Percentiles rank a stretch among this genome's conserved stretches.
Conservation (phyloP, 352 stramenopile genomes). For the Phytophthora syringae region DNA sequence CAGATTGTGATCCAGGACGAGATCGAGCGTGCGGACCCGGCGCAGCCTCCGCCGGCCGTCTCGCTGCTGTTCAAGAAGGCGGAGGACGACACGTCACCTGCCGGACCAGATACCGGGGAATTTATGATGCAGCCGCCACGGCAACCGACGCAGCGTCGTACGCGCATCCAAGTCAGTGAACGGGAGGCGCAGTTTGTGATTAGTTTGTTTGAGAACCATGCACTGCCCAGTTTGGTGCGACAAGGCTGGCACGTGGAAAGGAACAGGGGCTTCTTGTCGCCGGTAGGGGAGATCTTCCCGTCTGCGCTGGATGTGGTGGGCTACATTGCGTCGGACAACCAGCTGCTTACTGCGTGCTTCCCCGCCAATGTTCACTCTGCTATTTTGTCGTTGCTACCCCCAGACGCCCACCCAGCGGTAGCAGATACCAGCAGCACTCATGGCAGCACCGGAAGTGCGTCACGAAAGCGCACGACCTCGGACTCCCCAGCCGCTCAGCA, state of each 20-base stretch:
- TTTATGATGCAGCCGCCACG: constrained; percentile 28
- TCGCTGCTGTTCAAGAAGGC: constrained; percentile 40
- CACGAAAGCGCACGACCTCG: constrained; percentile 35
- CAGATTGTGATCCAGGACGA: constrained; percentile 89
- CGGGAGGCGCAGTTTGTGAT: constrained; percentile 79
- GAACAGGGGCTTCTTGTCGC: constrained; percentile 36
- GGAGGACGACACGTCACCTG: constrained; percentile 20
- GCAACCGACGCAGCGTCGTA: constrained; percentile 8
- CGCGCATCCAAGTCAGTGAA: constrained; percentile 67
- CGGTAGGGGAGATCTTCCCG: constrained; percentile 52
- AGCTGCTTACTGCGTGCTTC: constrained; percentile 70
- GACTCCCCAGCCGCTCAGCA: constrained; percentile 29
- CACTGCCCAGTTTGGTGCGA: constrained; percentile 64
- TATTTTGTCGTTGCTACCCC: constrained; percentile 69
- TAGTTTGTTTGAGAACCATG: constrained; percentile 84
- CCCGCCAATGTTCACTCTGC: constrained; percentile 74
- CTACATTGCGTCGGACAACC: constrained; percentile 70
- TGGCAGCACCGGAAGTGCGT: constrained; percentile 12
- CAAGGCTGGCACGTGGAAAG: constrained; percentile 71
- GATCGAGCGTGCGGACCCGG: constrained; percentile 79
- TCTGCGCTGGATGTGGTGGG: constrained; percentile 76
- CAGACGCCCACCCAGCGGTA: constrained; percentile 26
- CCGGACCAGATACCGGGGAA: constrained; percentile 31
- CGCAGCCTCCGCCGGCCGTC: constrained; percentile 47
- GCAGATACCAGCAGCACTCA: constrained; percentile 23